Percentiles rank a stretch among this genome's conserved stretches.
phyloP scores from a whole-genome alignment of 768 basidiomycete species.

The Boletellus ananas region DNA sequence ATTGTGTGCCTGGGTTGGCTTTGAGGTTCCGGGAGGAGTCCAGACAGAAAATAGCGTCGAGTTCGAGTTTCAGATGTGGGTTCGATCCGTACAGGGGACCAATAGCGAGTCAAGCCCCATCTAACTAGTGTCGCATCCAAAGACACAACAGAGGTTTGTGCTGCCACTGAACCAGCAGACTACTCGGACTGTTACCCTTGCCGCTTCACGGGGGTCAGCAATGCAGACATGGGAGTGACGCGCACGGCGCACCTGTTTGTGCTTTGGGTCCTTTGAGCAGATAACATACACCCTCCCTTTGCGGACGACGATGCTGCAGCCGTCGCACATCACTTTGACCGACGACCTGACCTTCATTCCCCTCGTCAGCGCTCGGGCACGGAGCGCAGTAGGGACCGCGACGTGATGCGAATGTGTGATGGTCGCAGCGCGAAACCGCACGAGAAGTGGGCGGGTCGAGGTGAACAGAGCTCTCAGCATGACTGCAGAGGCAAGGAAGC shows the following conservation, averaged over 20 bases:
- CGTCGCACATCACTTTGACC: constrained; percentile 92
- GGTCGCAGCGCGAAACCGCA: constrained; percentile 44
- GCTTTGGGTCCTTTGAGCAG: constrained; percentile 92
- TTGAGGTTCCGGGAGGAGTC: constrained; percentile 68
- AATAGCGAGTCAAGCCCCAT: constrained; percentile 1
- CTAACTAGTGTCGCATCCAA: neutral
- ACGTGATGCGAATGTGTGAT: constrained; percentile 32
- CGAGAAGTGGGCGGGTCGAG: constrained; percentile 58
- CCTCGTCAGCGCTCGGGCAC: constrained; percentile 43
- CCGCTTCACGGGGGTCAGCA: constrained; percentile 41
- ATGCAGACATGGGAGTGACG: neutral
- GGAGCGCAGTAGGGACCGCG: constrained; percentile 10
- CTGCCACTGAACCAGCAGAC: neutral
- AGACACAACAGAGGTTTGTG: neutral
- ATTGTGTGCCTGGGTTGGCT: constrained; percentile 74
- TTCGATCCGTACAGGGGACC: constrained; percentile 31
- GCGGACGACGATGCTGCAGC: constrained; percentile 82
- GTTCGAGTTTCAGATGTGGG: constrained; percentile 98
- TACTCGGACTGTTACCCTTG: constrained; percentile 49
- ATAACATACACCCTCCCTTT: constrained; percentile 92
- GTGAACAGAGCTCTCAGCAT: constrained; percentile 68
- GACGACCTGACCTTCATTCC: constrained; percentile 97
- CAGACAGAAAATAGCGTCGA: constrained; percentile 79
- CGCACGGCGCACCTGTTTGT: constrained; percentile 75
- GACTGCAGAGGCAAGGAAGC: neutral